These are phyloP conservation scores for Fusarium abutilonis DNA, from an alignment of 2,329 filamentous ascomycete species.

Conservation along the genomic window DNA sequence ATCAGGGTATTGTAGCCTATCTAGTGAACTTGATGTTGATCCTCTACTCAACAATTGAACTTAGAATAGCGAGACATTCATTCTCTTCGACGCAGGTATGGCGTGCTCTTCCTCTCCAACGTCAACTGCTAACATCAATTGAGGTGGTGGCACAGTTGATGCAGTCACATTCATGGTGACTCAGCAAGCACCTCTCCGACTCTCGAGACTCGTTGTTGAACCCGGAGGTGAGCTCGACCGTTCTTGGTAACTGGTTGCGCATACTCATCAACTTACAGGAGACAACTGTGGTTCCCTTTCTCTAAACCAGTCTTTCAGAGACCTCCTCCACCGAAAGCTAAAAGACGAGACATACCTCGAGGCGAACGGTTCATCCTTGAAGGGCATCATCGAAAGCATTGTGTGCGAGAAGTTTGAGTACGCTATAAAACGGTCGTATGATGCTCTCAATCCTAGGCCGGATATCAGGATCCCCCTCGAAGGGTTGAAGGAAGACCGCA, in stretches of 20 bases:
- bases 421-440: not conserved
- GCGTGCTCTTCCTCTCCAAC: accelerated
- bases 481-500: too few species aligned
- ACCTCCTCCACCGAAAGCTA: not conserved
- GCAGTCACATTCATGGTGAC: not conserved
- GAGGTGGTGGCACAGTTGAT: conserved; percentile 10
- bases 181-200: not conserved
- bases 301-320: not conserved
- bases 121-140: not conserved
- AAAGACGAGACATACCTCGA: too few species aligned
- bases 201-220: not conserved
- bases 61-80: not conserved
- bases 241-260: too few species aligned
- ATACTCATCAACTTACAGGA: too few species aligned
- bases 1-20: not conserved
- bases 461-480: too few species aligned
- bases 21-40: too few species aligned
- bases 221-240: too few species aligned
- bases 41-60: too few species aligned
- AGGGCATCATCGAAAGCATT: too few species aligned
- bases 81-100: conserved; percentile 8
- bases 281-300: too few species aligned
- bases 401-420: not conserved
- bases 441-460: not conserved
- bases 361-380: too few species aligned